Percentiles rank a stretch among this genome's conserved stretches.
phyloP scores from a whole-genome alignment of 768 basidiomycete genomes.

The Infundibulicybe gibba region DNA sequence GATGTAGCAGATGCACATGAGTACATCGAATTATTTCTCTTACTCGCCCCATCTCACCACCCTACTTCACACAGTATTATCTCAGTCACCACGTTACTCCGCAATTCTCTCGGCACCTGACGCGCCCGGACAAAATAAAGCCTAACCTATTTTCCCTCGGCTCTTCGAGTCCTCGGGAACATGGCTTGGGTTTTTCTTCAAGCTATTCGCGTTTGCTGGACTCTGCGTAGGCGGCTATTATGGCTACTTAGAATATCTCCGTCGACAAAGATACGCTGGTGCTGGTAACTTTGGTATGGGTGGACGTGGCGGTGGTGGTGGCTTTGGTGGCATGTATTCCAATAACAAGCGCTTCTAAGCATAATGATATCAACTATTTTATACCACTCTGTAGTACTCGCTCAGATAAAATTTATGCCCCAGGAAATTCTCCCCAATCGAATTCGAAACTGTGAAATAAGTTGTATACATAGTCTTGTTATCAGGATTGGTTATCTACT shows the following conservation, averaged over 20 bases:
- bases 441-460: not conserved
- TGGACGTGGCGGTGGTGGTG: no score
- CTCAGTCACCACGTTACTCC: conserved; percentile 67
- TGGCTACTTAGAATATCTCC: conserved; percentile 58
- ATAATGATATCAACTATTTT: no score
- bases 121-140: conserved; percentile 44
- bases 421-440: no score
- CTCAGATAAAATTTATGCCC: no score
- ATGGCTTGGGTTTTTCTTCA: conserved; percentile 55
- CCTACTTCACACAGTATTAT: conserved; percentile 70
- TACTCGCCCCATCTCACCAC: conserved; percentile 1
- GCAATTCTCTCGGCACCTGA: conserved; percentile 58
- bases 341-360: not conserved
- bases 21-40: conserved; percentile 42
- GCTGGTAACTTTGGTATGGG: conserved; percentile 29
- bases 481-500: conserved; percentile 39
- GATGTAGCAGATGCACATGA: conserved; percentile 91
- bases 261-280: conserved; percentile 36
- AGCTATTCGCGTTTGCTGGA: conserved; percentile 52
- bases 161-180: conserved; percentile 20
- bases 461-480: not conserved
- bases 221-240: conserved; percentile 55
- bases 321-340: no score
- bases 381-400: no score
- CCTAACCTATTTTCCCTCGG: conserved; percentile 24